These are phyloP conservation scores for Solanum appendiculatum DNA, from an alignment of 257 asterid species.

Conservation along the genomic window DNA sequence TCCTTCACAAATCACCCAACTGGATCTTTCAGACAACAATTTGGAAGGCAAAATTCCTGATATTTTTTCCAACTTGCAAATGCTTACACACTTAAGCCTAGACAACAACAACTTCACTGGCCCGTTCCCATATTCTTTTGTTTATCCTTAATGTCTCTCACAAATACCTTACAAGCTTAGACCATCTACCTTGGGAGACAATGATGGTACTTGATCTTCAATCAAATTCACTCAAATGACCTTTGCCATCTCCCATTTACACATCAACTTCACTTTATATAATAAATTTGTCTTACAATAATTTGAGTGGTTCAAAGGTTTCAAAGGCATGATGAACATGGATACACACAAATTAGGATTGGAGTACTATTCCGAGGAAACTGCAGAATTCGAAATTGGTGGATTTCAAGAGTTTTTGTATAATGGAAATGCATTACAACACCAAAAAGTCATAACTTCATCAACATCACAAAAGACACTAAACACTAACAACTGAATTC, in stretches of 20 bases:
- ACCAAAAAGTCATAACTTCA: too few relatives aligned
- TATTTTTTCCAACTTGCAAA: too few relatives aligned
- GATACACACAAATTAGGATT: background rate
- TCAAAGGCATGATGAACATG: background rate
- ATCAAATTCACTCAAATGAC: background rate
- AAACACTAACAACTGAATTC: too few relatives aligned
- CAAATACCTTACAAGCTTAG: background rate
- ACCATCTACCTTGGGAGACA: background rate
- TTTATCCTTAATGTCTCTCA: background rate
- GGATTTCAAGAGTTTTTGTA: too few relatives aligned
- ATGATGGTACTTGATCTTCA: background rate
- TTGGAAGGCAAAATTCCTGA: too few relatives aligned
- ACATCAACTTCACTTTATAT: rapidly evolving
- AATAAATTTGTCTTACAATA: background rate
- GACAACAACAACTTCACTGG: too few relatives aligned
- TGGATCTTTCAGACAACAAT: too few relatives aligned
- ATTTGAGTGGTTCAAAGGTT: background rate
- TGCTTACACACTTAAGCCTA: too few relatives aligned
- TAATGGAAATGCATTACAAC: too few relatives aligned
- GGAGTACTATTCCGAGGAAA: background rate
- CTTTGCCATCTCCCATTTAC: background rate
- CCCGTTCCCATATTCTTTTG: too few relatives aligned
- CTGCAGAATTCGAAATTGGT: rapidly evolving
- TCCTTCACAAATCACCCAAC: too few relatives aligned
- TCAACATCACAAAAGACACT: too few relatives aligned